Base-by-base conservation (phyloP, 225 moss, liverwort and hornwort genomes). In the Sphagnum tenellum region DNA sequence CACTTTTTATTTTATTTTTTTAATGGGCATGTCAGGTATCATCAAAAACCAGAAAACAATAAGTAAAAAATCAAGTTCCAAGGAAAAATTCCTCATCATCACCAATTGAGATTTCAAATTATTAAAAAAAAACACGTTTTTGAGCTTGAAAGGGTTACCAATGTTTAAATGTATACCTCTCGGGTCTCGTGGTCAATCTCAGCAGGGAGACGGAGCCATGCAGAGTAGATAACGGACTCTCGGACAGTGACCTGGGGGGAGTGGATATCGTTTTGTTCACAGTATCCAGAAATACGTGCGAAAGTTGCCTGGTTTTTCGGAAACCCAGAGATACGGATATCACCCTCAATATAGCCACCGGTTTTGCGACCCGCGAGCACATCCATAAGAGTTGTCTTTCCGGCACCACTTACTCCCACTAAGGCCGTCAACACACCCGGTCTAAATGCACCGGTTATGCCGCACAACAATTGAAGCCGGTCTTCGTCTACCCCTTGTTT, bases 361-460 rank as follows among this genome's bases (percentile, higher is more conserved):
- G 89, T 94, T 75, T 94, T 94, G 70, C 94, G 77, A 29, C 89
- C 94, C 1, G 87, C 89, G 63, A 94, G 59, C 47, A 91, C 91
- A 56, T 91, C 94, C 94, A 94, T 90, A 47, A 96, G 81, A 1
- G 92, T 92, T 12, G 92, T 96, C 81, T 96, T 96, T 11, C 94
- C 94, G 1, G 94, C 95, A 45, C 96, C 96, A 48, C 92, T 89
- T 1, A 92, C 90, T 12, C 96, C 96, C n/a, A 96, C 89, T 8
- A 87, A 47, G 7, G 83, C 83, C 12, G 83, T 84, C 54, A 86
- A 66, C 55, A 82, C 77, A 0, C 82, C 82, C 2, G 86, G 86
- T 10, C 80, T 80, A 62, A 84, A 81, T 5, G 80, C 87, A 0
- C 81, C 83, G 4, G 71, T 81, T 46, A 84, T 76, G 47, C 75